These are phyloP conservation scores for Citropsis articulata DNA, from an alignment of 345 rosid species.

Conservation along the genomic window DNA sequence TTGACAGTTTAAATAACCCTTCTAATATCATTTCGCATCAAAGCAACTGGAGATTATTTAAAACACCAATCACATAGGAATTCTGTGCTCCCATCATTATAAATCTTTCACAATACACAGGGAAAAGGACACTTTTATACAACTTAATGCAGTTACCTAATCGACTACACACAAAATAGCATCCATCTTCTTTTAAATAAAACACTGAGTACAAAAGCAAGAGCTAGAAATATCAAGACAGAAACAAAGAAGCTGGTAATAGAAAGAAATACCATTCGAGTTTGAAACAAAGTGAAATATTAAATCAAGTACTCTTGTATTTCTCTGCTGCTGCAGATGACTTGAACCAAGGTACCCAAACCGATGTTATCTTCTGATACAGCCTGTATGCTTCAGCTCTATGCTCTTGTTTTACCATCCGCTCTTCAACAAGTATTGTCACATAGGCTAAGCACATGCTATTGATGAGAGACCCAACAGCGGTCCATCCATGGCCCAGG, in stretches of 20 bases:
- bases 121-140: not conserved
- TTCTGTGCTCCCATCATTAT: not conserved
- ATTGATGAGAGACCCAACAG: conserved; percentile 62
- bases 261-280: conserved; percentile 10
- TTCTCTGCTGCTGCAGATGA: conserved; percentile 35
- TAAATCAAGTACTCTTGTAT: conserved; percentile 51
- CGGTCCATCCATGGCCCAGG: conserved; percentile 76
- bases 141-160: not conserved
- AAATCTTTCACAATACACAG: not conserved
- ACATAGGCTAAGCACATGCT: conserved; percentile 77
- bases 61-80: not conserved
- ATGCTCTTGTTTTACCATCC: conserved; percentile 71
- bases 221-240: not conserved
- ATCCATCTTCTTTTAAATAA: not conserved
- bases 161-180: not conserved
- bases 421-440: conserved; percentile 71
- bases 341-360: conserved; percentile 94
- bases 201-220: conserved; percentile 7
- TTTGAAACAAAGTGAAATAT: not conserved
- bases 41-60: not conserved
- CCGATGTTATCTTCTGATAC: conserved; percentile 90
- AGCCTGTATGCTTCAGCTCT: conserved; percentile 82
- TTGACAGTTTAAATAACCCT: not conserved
- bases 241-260: not conserved
- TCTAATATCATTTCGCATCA: not conserved